Evolutionary conservation across 2,329 filamentous ascomycete species (phyloP), one percentile per base, ranked within the genome.

Genomic region (Hysterium pulicare): DNA sequence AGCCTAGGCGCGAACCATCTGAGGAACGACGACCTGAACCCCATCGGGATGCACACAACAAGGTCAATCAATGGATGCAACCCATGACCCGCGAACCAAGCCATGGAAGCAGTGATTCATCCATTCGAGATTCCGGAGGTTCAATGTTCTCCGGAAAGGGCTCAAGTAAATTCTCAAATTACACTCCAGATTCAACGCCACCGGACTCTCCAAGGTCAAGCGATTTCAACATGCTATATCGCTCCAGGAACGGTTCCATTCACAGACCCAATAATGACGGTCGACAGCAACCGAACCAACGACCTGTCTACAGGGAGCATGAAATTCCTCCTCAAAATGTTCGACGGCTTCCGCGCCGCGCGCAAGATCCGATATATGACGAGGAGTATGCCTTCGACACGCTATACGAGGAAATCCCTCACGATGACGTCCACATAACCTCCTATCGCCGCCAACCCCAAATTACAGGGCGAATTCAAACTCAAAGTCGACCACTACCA

Each of bases 221-320:
- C 9, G 7, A n/a, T 10, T 8, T 5, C 34, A 11, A 17, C 20
- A 6, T 37, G 11, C 19, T n/a, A 9, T 17, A 9, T 21, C 8
- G 16, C 21, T 3, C 8, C 17, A 19, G 15, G 8, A 28, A 28
- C 11, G 34, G 34, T n/a, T 20, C 16, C 21, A 8, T 37, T 15
- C 34, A 37, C 16, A 22, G 21, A 13, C 20, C 19, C 11, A 37
- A 24, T 9, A 15, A 37, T 19, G 16, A 22, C 13, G 17, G 5
- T n/a, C 4, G 34, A 24, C 5, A 19, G 3, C 21, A 20, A 19
- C 23, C 21, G 6, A 19, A 21, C 26, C 37, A 15, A 9, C 21
- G 19, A 3, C 37, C 37, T 20, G 26, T 39, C 11, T 39, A 30
- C n/a, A 30, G 37, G 20, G 26, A 31, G 10, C 37, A 39, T 31